Evolutionary conservation across 306 rosid species (phyloP), one percentile per base, ranked within the genome.

Genomic region (Medicago ruthenica): DNA sequence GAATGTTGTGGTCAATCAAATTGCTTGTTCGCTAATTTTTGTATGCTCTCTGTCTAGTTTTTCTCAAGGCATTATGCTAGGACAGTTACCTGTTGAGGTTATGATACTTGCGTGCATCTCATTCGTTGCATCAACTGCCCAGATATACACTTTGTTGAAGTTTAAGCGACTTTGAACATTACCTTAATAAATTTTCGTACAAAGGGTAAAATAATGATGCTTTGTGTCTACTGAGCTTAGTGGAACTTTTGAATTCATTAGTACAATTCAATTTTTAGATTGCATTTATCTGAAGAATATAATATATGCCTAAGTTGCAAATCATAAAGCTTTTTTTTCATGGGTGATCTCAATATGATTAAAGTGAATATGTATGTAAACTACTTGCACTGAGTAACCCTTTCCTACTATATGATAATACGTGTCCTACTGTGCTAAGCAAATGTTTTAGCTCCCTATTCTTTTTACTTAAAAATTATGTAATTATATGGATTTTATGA

Each of bases 91-190:
- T 54, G 47, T 71, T 15, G 65, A 62, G 41, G 31, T 72, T 71
- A 62, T 71, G 13, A 14, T 21, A 45, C 41, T 40, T 64, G 55
- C 17, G 61, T 51, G 36, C 82, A 6, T 51, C 66, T 63, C 62
- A 0, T 62, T 70, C 6, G 73, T 36, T n/a, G 45, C 21, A 60
- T 21, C 42, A 39, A 59, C 42, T 44, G 34, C 71, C 71, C 57
- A 21, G 12, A 22, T 66, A 41, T 54, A 42, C 65, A 70, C 61
- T 63, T 59, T 40, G 47, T 61, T 61, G 14, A 15, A 61, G 7
- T 71, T 54, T 44, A 34, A 77, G 41, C 36, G 62, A 18, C 53
- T 20, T 39, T 4, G 11, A 42, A 20, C n/a, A 44, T 44, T 57
- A 12, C 10, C 51, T 48, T 3, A 54, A 37, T 57, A 57, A 21